phyloP scores from a whole-genome alignment of 192 early-diverging fungal species.

The Thamnidium elegans region DNA sequence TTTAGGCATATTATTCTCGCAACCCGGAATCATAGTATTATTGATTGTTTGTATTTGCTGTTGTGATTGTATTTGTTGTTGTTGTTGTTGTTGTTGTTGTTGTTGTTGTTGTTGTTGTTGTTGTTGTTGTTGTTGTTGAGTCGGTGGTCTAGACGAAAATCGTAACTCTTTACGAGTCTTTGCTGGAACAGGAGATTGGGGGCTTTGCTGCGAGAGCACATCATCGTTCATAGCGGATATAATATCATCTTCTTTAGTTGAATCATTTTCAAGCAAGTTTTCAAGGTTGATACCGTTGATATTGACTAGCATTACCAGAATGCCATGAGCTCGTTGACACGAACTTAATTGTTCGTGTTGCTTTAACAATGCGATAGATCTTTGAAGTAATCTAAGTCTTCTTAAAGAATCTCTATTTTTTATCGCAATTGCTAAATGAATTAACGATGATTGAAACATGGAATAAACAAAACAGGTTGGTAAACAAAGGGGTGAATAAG shows the following conservation, averaged over 20 bases:
- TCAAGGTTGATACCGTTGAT: slow-evolving; percentile 6
- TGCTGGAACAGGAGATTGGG: slow-evolving; percentile 2
- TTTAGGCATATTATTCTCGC: slow-evolving; percentile 15
- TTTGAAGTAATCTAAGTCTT: background rate
- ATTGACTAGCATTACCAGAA: slow-evolving; percentile 12
- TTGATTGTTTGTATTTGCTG: background rate
- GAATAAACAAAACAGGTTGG: slow-evolving; percentile 23
- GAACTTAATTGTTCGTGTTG: slow-evolving; percentile 8
- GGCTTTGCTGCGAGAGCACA: background rate
- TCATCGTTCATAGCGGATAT: background rate
- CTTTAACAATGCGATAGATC: slow-evolving; percentile 11
- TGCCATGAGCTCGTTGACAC: slow-evolving; percentile 12
- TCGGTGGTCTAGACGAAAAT: background rate
- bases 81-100: background rate
- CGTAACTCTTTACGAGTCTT: background rate
- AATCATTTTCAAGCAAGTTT: background rate
- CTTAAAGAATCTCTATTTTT: slow-evolving; percentile 4
- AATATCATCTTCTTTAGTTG: background rate
- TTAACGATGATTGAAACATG: slow-evolving; percentile 25
- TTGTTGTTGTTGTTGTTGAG: background rate
- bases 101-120: background rate
- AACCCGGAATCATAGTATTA: background rate
- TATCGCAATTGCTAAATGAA: slow-evolving; percentile 7
- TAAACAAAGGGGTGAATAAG: slow-evolving; percentile 13
- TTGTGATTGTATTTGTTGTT: background rate